Conservation (phyloP, 768 basidiomycete genomes). For the Megacollybia marginata region DNA sequence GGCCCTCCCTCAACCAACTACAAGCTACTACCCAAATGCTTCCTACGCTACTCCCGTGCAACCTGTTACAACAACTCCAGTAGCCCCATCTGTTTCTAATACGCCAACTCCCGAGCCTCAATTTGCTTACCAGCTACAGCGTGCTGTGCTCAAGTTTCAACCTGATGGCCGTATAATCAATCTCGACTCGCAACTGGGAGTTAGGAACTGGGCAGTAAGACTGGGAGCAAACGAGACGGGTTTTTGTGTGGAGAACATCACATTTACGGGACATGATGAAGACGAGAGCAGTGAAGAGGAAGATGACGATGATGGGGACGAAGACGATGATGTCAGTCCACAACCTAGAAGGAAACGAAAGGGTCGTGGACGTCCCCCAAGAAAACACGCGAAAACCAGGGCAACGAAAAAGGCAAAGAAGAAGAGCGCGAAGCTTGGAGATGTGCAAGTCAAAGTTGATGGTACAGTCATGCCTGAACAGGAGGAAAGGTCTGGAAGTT, state of each 20-base stretch:
- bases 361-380: constrained; percentile 29
- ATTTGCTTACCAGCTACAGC: constrained; percentile 41
- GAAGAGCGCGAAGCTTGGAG: constrained; percentile 42
- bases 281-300: constrained; percentile 52
- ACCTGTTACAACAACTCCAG: constrained; percentile 16
- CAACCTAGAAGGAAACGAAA: constrained; percentile 32
- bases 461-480: constrained; percentile 41
- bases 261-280: constrained; percentile 50
- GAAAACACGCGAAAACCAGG: constrained; percentile 22
- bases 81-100: constrained; percentile 23
- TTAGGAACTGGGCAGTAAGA: constrained; percentile 65
- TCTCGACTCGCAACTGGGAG: constrained; percentile 63
- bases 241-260: constrained; percentile 45
- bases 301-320: constrained; percentile 41
- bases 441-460: constrained; percentile 60
- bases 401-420: constrained; percentile 30
- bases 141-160: constrained; percentile 45
- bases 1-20: neutral
- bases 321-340: constrained; percentile 37
- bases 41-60: constrained; percentile 34
- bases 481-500: constrained; percentile 40
- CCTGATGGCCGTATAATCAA: constrained; percentile 52
- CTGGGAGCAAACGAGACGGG: constrained; percentile 50
- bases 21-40: constrained; percentile 42
- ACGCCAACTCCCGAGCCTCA: constrained; percentile 31